Evolutionary conservation across 106 monocot species (phyloP).

Genomic region (Allium sativum): DNA sequence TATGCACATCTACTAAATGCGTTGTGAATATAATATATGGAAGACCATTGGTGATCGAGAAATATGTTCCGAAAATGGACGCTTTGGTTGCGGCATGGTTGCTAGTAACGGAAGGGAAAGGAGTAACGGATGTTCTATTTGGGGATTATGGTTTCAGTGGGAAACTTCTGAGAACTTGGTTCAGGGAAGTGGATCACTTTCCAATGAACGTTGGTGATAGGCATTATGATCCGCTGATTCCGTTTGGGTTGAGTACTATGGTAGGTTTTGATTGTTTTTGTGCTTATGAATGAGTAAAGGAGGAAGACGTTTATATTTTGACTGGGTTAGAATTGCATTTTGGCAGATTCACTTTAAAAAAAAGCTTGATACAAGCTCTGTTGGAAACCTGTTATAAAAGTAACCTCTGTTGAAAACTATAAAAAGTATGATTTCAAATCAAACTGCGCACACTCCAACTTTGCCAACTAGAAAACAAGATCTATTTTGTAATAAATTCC

Average conservation of each 20-base stretch:
- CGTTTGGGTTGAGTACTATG: slow-evolving; percentile 28
- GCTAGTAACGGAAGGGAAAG: slow-evolving; percentile 45
- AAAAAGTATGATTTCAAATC: no score
- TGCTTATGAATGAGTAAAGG: no score
- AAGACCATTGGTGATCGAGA: slow-evolving; percentile 42
- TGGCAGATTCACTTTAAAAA: no score
- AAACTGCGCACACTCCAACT: no score
- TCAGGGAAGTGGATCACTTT: slow-evolving; percentile 50
- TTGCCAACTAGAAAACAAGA: no score
- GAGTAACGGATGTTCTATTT: slow-evolving; percentile 52
- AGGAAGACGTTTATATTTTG: no score
- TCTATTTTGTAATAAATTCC: no score
- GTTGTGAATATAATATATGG: slow-evolving; percentile 40
- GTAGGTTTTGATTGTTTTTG: no score
- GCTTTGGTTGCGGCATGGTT: slow-evolving; percentile 63
- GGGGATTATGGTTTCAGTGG: slow-evolving; percentile 62
- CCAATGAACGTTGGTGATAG: slow-evolving; percentile 58
- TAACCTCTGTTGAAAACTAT: no score
- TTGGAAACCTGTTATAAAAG: no score
- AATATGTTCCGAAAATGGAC: slow-evolving; percentile 20
- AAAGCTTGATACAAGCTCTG: no score
- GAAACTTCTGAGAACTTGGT: slow-evolving; percentile 54
- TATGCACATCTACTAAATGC: slow-evolving; percentile 29
- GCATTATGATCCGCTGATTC: slow-evolving; percentile 51
- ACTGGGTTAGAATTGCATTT: no score